Conservation (phyloP, 2,329 filamentous ascomycete species). For the Cercospora nicotianae region DNA sequence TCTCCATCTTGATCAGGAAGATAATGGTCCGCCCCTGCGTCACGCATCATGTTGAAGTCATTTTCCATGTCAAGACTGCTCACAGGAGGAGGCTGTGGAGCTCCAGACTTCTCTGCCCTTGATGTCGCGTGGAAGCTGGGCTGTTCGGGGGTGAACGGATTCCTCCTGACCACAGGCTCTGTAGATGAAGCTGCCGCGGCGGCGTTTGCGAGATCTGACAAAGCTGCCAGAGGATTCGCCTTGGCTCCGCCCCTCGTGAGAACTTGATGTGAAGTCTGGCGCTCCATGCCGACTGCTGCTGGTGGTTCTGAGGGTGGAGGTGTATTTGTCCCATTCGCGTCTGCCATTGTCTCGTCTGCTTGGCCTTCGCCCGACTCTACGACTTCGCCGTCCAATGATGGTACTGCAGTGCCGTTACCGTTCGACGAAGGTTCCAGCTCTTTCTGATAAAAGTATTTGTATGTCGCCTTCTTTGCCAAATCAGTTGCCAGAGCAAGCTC, state of each 20-base stretch:
- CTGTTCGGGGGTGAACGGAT: constrained; percentile 50
- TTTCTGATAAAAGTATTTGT: constrained; percentile 57
- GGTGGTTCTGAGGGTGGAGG: constrained; percentile 34
- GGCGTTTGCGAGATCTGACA: constrained; percentile 56
- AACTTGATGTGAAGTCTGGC: constrained; percentile 59
- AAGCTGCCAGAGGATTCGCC: constrained; percentile 51
- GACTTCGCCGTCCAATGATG: constrained; percentile 36
- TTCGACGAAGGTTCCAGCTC: constrained; percentile 30
- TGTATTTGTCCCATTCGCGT: constrained; percentile 30
- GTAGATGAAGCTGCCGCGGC: constrained; percentile 39
- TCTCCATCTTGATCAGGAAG: constrained; percentile 19
- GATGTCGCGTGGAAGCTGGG: constrained; percentile 48
- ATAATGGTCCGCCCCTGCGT: constrained; percentile 28
- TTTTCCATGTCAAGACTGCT: constrained; percentile 48
- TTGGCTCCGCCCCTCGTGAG: constrained; percentile 51
- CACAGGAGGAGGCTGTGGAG: constrained; percentile 49
- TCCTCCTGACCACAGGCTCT: constrained; percentile 28
- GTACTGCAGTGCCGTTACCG: constrained; percentile 32
- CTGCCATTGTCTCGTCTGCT: constrained; percentile 29
- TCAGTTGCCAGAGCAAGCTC: constrained; percentile 64
- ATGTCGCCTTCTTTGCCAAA: constrained; percentile 59
- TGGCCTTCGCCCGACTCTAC: constrained; percentile 33
- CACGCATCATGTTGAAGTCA: constrained; percentile 51
- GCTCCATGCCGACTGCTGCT: constrained; percentile 56
- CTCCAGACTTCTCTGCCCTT: constrained; percentile 49